A percentile compares a stretch with the other conserved stretches of the same genome.
These are phyloP conservation scores for Prosopis cineraria DNA, from an alignment of 306 rosid genomes.

Conservation along the genomic window DNA sequence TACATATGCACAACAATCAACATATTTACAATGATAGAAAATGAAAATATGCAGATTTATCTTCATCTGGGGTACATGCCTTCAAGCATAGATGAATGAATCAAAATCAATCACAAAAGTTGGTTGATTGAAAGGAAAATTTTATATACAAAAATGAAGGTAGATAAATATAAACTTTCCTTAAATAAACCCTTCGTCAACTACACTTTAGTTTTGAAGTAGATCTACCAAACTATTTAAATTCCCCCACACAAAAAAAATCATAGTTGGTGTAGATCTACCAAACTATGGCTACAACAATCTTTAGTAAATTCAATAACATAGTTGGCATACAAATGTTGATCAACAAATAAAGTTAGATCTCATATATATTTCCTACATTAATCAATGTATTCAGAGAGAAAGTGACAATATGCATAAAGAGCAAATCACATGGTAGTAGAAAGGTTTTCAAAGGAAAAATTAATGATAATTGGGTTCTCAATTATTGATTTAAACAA, in stretches of 20 bases:
- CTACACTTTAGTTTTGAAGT: background rate
- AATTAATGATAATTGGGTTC: too few species aligned
- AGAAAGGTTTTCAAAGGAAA: too few species aligned
- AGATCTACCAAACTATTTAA: background rate
- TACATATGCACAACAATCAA: too few species aligned
- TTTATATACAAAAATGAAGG: background rate
- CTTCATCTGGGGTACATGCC: background rate
- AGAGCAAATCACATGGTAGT: too few species aligned
- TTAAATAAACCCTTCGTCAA: background rate
- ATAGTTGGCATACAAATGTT: background rate
- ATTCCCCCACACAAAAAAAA: too few species aligned
- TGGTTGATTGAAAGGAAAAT: background rate
- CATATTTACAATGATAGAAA: background rate
- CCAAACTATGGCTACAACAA: background rate
- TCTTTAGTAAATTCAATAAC: background rate
- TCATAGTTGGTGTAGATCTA: background rate
- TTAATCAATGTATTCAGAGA: too few species aligned
- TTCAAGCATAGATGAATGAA: background rate
- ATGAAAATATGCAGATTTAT: background rate
- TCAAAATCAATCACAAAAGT: background rate
- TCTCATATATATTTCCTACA: background rate
- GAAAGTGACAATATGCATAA: too few species aligned
- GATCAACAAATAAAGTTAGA: background rate
- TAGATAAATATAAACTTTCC: background rate
- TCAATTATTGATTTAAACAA: too few species aligned